Evolutionary conservation across 169 alveolate genomes (phyloP).

Genomic region (Plasmodium knowlesi): DNA sequence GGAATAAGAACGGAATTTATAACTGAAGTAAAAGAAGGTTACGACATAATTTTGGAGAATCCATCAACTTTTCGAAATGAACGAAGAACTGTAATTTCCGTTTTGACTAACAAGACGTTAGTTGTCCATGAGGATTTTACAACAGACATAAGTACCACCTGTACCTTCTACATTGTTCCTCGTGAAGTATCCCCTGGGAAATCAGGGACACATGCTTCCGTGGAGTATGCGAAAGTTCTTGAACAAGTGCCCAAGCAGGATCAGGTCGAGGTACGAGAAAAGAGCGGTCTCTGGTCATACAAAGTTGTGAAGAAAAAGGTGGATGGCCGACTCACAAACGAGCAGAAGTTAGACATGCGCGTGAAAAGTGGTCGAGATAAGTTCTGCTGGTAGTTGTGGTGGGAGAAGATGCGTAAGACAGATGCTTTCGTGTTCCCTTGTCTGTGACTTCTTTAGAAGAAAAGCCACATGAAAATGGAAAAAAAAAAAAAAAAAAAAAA

Average conservation of each 20-base stretch:
- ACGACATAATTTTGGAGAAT: conserved; percentile 76
- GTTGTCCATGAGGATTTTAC: conserved; percentile 79
- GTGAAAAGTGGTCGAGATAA: conserved; percentile 83
- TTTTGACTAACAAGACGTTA: conserved; percentile 80
- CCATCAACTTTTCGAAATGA: conserved; percentile 79
- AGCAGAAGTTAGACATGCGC: conserved; percentile 82
- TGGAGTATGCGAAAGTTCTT: conserved; percentile 50
- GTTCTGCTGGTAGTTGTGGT: conserved; percentile 79
- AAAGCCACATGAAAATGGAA: neutral
- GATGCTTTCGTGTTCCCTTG: neutral
- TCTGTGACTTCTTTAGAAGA: neutral
- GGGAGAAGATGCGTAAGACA: neutral
- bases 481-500: too few relatives aligned
- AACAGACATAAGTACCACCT: conserved; percentile 82
- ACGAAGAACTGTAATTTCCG: conserved; percentile 74
- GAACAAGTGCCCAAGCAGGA: conserved; percentile 31
- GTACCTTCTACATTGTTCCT: conserved; percentile 59
- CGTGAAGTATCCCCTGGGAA: neutral
- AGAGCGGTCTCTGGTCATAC: conserved; percentile 86
- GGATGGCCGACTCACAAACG: conserved; percentile 80
- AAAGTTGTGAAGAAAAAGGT: conserved; percentile 81
- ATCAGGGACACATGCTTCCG: neutral
- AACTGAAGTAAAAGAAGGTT: conserved; percentile 78
- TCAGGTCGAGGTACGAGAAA: conserved; percentile 79
- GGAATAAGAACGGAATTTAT: conserved; percentile 84